A percentile compares a stretch with the other conserved stretches of the same genome.
These are phyloP conservation scores for Gaertneriomyces sp. DNA, from an alignment of 192 early-diverging fungal species.

Conservation along the genomic window DNA sequence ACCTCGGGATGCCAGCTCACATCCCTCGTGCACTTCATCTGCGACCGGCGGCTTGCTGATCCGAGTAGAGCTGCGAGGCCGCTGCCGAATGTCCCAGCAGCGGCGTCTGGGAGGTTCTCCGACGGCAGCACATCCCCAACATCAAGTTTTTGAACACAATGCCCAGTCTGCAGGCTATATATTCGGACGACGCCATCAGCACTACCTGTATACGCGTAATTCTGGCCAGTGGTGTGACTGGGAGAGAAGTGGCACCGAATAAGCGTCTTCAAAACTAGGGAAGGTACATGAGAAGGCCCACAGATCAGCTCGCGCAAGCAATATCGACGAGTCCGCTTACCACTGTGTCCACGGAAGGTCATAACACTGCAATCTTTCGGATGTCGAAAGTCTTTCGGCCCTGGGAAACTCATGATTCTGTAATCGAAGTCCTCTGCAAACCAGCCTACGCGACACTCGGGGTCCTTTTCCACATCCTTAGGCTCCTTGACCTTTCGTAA, in stretches of 20 bases:
- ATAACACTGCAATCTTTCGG: conserved; percentile 54
- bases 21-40: conserved; percentile 26
- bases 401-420: conserved; percentile 47
- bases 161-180: conserved; percentile 14
- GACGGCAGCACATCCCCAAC: not conserved
- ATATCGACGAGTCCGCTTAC: not conserved
- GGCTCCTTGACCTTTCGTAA: conserved; percentile 42
- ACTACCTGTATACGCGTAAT: conserved; percentile 62
- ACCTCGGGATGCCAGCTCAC: conserved; percentile 35
- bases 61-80: not conserved
- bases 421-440: conserved; percentile 4
- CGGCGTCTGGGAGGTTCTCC: too few relatives aligned
- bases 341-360: conserved; percentile 59
- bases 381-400: conserved; percentile 31
- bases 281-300: not conserved
- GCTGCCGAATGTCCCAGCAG: too few relatives aligned
- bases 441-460: conserved; percentile 2
- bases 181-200: conserved; percentile 58
- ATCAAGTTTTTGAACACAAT: conserved; percentile 8
- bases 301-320: too few relatives aligned
- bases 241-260: conserved; percentile 73
- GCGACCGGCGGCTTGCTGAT: not conserved
- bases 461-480: conserved; percentile 9
- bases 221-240: conserved; percentile 48
- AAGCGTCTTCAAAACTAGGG: conserved; percentile 52